Evolutionary conservation across 148 eudicot genomes (phyloP).

Genomic region (Vaccinium myrtillus): DNA sequence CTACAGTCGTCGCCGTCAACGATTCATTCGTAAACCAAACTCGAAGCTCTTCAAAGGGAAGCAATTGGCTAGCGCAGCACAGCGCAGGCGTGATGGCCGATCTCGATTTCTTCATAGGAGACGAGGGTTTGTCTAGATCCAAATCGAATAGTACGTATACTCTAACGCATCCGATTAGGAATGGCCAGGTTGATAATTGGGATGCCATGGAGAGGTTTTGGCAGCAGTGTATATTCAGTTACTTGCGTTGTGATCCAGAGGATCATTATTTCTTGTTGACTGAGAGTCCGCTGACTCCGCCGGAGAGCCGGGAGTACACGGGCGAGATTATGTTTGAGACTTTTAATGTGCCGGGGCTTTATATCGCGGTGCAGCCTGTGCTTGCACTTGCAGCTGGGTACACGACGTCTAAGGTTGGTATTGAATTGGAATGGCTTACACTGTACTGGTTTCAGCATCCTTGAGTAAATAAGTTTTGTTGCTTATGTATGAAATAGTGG

Average conservation of each 20-base stretch:
- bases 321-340: constrained; percentile 99
- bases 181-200: constrained; percentile 94
- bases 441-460: not conserved
- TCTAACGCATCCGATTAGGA: constrained; percentile 73
- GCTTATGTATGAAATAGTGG: not conserved
- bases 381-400: constrained; percentile 98
- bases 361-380: constrained; percentile 97
- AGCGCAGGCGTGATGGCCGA: constrained; percentile 99
- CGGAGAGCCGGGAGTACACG: constrained; percentile 92
- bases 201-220: constrained; percentile 98
- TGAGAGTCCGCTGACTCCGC: constrained; percentile 95
- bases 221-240: constrained; percentile 98
- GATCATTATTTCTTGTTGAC: constrained; percentile 93
- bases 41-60: constrained; percentile 59
- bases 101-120: constrained; percentile 88
- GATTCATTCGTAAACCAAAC: constrained; percentile 78
- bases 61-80: constrained; percentile 76
- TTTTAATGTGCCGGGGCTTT: constrained; percentile 93
- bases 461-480: not conserved
- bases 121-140: constrained; percentile 78
- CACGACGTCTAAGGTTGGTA: constrained; percentile 85
- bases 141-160: constrained; percentile 74
- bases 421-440: not conserved
- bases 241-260: constrained; percentile 96
- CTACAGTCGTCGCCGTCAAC: constrained; percentile 82